Base-by-base conservation (phyloP, 2,329 filamentous ascomycete genomes). In the Helotiales sp. region DNA sequence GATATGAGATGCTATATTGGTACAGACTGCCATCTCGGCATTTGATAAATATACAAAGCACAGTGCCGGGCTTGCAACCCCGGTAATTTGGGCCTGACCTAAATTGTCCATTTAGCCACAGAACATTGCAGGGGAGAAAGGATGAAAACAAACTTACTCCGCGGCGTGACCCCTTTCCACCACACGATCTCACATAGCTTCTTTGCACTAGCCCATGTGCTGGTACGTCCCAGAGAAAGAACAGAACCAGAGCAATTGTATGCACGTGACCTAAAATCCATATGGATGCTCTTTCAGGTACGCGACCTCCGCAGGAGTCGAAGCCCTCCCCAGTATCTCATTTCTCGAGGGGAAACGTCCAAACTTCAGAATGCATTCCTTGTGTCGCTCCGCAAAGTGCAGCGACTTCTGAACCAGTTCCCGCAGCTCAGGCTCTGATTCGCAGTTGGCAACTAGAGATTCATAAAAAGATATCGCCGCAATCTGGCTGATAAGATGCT, bases 401-500 rank as follows among this genome's bases (percentile, higher is more conserved):
- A 65, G 52, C 17, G 61, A 64, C 22, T 2, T 68, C 28, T n/a
- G 45, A 20, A 24, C 63, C 34, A 58, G 57, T 11, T 70, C 59
- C n/a, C 32, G 49, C 26, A 52, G 70, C 63, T 70, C 49, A 7
- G 68, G 32, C 1, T 65, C 61, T 6, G 45, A 32, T 10, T 72
- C 71, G 43, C 69, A 69, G 6, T 71, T 70, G 10, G 69, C 57
- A 22, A 63, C 59, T 28, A 75, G 69, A 24, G 66, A 60, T 55
- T 77, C 70, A 50, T 68, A 71, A 22, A 77, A 60, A 0, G 70
- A 70, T 10, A 73, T 50, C 10, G 64, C 70, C 10, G 74, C 75
- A 40, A 77, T 63, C 69, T 80, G 79, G 43, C 74, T 75, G 6
- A 74, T 50, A 3, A 80, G n/a, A 10, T 71, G 67, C 66, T 80